Evolutionary conservation across 2,329 filamentous ascomycete genomes (phyloP).

Genomic region (Pleoardoris graminearum): DNA sequence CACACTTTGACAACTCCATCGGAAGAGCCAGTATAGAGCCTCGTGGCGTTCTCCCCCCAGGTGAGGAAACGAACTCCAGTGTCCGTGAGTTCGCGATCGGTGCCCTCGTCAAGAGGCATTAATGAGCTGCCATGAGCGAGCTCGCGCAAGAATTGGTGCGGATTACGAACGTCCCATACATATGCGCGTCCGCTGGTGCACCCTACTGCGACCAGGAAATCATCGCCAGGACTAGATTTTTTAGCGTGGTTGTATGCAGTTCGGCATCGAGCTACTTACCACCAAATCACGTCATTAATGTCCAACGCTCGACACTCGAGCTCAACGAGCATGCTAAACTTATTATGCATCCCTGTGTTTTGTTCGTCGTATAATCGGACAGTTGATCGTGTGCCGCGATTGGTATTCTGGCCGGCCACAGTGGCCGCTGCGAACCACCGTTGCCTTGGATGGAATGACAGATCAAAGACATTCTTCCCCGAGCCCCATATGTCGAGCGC

Average conservation of each 20-base stretch:
- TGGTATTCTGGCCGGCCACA: conserved; percentile 44
- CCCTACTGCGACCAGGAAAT: conserved; percentile 59
- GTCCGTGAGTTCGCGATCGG: conserved; percentile 56
- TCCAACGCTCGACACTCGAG: conserved; percentile 62
- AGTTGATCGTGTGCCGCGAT: conserved; percentile 51
- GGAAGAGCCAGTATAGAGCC: conserved; percentile 63
- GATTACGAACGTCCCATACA: conserved; percentile 61
- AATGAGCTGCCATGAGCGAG: conserved; percentile 57
- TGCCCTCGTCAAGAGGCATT: conserved; percentile 51
- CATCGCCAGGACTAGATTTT: conserved; percentile 47
- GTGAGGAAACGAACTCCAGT: conserved; percentile 62
- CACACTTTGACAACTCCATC: conserved; percentile 64
- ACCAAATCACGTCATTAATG: conserved; percentile 63
- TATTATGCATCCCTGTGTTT: conserved; percentile 27
- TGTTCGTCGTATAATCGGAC: conserved; percentile 58
- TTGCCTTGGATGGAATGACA: conserved; percentile 57
- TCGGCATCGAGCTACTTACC: conserved; percentile 27
- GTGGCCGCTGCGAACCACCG: conserved; percentile 58
- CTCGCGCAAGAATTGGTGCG: conserved; percentile 51
- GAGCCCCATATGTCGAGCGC: conserved; percentile 50
- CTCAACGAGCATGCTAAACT: conserved; percentile 44
- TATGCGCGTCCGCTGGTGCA: conserved; percentile 64
- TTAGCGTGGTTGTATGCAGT: conserved; percentile 1
- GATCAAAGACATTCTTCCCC: conserved; percentile 61
- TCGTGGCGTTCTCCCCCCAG: conserved; percentile 57